These are phyloP conservation scores for Rubus idaeus DNA, from an alignment of 306 rosid genomes.

Conservation along the genomic window DNA sequence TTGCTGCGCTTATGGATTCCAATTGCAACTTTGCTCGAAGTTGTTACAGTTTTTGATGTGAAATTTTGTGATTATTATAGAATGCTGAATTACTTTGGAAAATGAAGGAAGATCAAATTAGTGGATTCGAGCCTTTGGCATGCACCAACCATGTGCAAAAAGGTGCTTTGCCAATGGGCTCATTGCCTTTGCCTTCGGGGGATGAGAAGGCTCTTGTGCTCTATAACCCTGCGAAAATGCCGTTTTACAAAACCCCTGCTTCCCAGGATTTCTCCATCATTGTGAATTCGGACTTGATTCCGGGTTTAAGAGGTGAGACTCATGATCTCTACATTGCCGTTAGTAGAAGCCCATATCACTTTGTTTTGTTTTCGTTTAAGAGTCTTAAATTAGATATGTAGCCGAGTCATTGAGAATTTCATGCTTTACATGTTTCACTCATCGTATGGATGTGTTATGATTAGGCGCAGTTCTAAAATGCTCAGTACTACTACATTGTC, in stretches of 20 bases:
- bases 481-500: no score
- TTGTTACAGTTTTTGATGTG: neutral
- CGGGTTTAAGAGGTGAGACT: slow-evolving; percentile 39
- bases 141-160: neutral
- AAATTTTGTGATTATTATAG: neutral
- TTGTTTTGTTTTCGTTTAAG: neutral
- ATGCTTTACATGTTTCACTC: no score
- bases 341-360: no score
- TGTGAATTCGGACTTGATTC: slow-evolving; percentile 40
- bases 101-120: slow-evolving; percentile 1
- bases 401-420: no score
- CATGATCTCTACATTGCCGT: no score
- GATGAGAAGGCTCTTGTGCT: slow-evolving; percentile 43
- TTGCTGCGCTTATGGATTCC: no score
- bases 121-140: neutral
- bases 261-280: slow-evolving; percentile 36
- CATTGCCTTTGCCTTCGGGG: neutral
- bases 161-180: neutral
- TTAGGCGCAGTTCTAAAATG: no score
- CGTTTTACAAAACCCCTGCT: slow-evolving; percentile 26
- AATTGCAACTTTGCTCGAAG: no score
- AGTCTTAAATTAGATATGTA: neutral
- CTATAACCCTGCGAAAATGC: slow-evolving; percentile 21
- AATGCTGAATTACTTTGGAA: neutral
- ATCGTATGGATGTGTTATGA: no score